Evolutionary conservation across 1,139 yeast genomes (phyloP).

Genomic region (Torulaspora globosa): DNA sequence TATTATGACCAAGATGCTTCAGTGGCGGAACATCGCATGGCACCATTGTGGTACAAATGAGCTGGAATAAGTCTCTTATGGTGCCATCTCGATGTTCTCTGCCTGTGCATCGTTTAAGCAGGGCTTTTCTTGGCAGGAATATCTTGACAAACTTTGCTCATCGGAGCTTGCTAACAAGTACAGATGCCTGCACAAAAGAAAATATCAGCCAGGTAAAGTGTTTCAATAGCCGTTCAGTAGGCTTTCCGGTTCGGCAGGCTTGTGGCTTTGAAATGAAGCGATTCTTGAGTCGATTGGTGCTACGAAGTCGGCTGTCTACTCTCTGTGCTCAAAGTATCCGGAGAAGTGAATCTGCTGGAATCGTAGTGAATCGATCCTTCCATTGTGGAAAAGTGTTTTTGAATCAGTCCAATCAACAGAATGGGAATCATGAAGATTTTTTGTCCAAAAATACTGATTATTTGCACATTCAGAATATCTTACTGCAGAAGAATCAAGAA

Average conservation of each 20-base stretch:
- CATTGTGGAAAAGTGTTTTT: constrained; percentile 4
- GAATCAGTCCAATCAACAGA: not conserved
- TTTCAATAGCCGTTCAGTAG: not conserved
- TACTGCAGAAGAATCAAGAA: constrained; percentile 28
- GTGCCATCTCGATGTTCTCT: not conserved
- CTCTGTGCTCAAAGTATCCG: not conserved
- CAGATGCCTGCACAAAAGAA: not conserved
- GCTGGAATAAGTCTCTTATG: not conserved
- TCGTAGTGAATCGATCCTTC: not conserved
- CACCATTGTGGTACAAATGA: not conserved
- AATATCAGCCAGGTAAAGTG: not conserved
- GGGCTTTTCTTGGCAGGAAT: constrained; percentile 2
- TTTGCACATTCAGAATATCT: constrained; percentile 27
- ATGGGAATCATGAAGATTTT: constrained; percentile 12
- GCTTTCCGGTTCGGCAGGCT: not conserved
- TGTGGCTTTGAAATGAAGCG: constrained; percentile 1
- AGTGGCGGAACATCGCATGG: not conserved
- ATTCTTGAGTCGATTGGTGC: not conserved
- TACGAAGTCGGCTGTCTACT: not conserved
- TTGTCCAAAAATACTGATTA: constrained; percentile 23
- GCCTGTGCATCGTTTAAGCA: not conserved
- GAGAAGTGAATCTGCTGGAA: not conserved
- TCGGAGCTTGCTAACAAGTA: not conserved
- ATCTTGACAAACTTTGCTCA: constrained; percentile 1
- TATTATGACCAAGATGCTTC: not conserved